Conservation (phyloP, 2,329 filamentous ascomycete species). For the Aspergillus floridensis region DNA sequence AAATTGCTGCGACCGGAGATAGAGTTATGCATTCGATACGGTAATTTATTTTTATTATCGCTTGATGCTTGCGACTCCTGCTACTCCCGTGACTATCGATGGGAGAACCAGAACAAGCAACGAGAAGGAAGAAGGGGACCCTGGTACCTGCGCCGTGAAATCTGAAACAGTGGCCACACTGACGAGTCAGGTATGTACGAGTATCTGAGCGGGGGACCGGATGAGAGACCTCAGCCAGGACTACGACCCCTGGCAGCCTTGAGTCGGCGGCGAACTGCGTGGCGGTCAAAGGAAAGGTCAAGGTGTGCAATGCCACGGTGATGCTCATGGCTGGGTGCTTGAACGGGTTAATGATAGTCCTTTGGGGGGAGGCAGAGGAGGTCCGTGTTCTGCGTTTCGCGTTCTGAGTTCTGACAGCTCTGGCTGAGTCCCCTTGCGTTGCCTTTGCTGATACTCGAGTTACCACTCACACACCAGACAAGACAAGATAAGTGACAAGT, state of each 20-base stretch:
- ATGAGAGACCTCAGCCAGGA: background rate
- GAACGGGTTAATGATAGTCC: constrained; percentile 1
- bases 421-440: constrained; percentile 3
- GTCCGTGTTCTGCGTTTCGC: constrained; percentile 1
- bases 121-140: background rate
- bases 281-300: background rate
- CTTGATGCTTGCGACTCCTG: background rate
- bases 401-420: constrained; percentile 5
- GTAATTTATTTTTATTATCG: background rate
- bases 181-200: background rate
- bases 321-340: constrained; percentile 3
- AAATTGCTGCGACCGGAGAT: background rate
- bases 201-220: background rate
- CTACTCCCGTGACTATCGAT: no score
- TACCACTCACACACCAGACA: no score
- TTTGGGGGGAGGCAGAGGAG: background rate
- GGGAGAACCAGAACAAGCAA: background rate
- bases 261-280: background rate
- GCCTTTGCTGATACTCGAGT: background rate
- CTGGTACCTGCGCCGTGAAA: background rate
- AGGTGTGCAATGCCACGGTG: constrained; percentile 1
- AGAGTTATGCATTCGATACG: background rate
- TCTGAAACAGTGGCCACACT: background rate
- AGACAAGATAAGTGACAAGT: background rate
- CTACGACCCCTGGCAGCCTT: background rate